Evolutionary conservation across 139 green algal genomes (phyloP).

Genomic region (Tetraselmis chui): DNA sequence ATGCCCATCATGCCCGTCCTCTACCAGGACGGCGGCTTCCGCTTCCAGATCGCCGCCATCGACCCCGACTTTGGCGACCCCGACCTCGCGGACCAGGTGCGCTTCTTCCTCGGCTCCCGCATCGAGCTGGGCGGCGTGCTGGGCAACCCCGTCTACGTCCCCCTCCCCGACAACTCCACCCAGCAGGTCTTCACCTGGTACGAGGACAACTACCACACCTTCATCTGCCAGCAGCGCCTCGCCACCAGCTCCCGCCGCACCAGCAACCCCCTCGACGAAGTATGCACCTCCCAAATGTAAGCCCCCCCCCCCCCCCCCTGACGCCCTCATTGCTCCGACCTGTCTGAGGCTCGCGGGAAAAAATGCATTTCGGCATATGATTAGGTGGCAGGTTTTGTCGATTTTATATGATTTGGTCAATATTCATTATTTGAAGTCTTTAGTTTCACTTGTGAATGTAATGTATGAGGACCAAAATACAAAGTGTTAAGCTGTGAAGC

Average conservation of each 20-base stretch:
- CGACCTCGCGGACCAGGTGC: conserved; percentile 2
- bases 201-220: background rate
- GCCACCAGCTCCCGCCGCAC: background rate
- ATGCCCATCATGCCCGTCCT: conserved; percentile 24
- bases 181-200: background rate
- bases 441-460: too few relatives aligned
- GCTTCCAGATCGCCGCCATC: conserved; percentile 22
- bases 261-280: background rate
- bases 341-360: background rate
- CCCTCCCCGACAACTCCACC: background rate
- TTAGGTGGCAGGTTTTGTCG: too few relatives aligned
- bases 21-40: conserved; percentile 11
- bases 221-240: background rate
- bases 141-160: conserved; percentile 9
- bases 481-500: too few relatives aligned
- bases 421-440: too few relatives aligned
- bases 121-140: conserved; percentile 19
- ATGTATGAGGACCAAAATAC: too few relatives aligned
- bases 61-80: conserved; percentile 15
- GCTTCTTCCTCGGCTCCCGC: conserved; percentile 9
- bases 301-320: too few relatives aligned
- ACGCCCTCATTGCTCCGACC: background rate
- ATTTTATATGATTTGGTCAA: too few relatives aligned
- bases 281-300: background rate
- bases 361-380: background rate